phyloP scores from a whole-genome alignment of 2,329 filamentous ascomycete species.

The Colletotrichum sp. region DNA sequence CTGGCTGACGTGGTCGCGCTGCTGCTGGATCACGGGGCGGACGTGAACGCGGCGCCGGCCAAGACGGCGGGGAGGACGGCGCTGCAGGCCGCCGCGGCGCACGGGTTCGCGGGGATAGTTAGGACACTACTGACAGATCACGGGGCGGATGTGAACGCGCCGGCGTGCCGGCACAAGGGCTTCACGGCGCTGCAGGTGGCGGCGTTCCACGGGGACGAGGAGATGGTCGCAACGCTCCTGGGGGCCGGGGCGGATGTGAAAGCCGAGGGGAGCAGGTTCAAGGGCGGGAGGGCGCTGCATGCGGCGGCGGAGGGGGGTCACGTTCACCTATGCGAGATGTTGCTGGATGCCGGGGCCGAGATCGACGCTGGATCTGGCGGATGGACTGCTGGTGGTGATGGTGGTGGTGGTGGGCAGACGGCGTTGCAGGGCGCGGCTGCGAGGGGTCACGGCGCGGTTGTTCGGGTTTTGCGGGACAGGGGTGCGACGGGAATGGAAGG shows the following conservation, averaged over 20 bases:
- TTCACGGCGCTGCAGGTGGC: constrained; percentile 37
- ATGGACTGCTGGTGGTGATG: neutral
- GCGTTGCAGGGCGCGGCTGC: constrained; percentile 38
- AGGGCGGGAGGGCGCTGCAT: constrained; percentile 26
- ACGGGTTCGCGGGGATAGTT: constrained; percentile 10
- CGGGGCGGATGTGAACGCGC: constrained; percentile 24
- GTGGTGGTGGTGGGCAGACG: constrained; percentile 27
- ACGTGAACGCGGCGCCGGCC: constrained; percentile 31
- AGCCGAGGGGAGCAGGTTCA: constrained; percentile 24
- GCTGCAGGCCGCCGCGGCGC: constrained; percentile 24
- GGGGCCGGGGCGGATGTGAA: constrained; percentile 25
- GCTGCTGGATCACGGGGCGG: constrained; percentile 35
- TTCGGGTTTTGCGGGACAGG: constrained; percentile 42
- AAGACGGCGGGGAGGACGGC: constrained; percentile 23
- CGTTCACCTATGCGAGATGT: constrained; percentile 25
- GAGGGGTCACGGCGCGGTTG: constrained; percentile 40
- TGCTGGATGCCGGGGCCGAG: constrained; percentile 39
- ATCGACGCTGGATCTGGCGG: constrained; percentile 37
- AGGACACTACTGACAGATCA: constrained; percentile 11
- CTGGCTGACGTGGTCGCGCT: constrained; percentile 25
- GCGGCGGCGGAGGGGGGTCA: constrained; percentile 15
- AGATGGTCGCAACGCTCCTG: constrained; percentile 26
- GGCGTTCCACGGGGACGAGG: constrained; percentile 37
- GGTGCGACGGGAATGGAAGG: constrained; percentile 31
- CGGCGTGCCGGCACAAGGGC: constrained; percentile 23